Base-by-base conservation (phyloP, 306 rosid genomes). In the Luffa acutangula region DNA sequence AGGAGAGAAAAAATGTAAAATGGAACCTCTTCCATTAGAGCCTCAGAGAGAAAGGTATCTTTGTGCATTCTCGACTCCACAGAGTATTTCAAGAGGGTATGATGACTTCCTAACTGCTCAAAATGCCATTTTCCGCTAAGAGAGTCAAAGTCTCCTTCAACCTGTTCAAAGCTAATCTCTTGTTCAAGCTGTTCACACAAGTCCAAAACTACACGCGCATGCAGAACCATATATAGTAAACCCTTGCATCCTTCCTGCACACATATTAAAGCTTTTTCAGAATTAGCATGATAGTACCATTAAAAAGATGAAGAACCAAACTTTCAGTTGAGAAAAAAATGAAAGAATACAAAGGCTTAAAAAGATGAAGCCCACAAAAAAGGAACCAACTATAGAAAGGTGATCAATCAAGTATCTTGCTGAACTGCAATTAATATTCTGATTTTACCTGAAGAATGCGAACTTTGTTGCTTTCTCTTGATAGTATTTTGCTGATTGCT, bases 191-290 rank as follows among this genome's bases (percentile, higher is more conserved):
- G 83, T 79, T 95, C 97, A 46, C 92, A 87, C 86, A 95, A 86
- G 87, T 95, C 96, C 73, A 95, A 87, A 74, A 95, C 95, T 80
- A 91, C 98, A 34, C 98, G 97, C n/a, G 98, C 98, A 60, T 95
- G 98, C 76, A 95, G 96, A 77, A 95, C 98, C 98, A 95, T 92
- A 83, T 95, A 95, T 76, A 95, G 97, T 33, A 95, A 85, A 58
- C 98, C 97, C 87, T 92, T 95, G 81, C 97, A 95, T 73, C 98
- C 98, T 88, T 95, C 98, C 98, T 95, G 88, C 82, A 82, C 82
- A 82, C 33, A 75, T 21, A 42, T 69, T 37, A 63, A 20, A 15
- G 41, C 3, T 15, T 34, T 43, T 52, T 57, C 67, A 20, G 37
- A 57, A 64, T 76, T 82, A 31, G 76, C 59, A 82, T 70, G 76